Evolutionary conservation across 768 basidiomycete genomes (phyloP).

Genomic region (Rhizopogon vulgaris): DNA sequence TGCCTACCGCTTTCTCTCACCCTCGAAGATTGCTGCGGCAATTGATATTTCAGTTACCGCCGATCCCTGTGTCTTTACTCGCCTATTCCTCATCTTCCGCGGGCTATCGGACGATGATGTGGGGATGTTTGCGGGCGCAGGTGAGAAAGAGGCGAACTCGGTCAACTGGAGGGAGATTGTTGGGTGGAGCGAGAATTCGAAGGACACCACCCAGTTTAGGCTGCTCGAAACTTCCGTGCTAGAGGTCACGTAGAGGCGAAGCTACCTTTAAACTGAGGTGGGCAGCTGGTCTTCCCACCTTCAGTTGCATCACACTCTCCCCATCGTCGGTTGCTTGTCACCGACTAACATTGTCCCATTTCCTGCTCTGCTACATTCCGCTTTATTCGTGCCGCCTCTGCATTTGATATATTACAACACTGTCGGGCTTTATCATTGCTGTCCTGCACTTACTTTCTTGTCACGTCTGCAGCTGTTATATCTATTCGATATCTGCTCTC

Average conservation of each 20-base stretch:
- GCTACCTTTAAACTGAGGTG: neutral
- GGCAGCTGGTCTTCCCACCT: conserved; percentile 16
- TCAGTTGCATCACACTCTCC: neutral
- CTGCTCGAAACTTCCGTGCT: conserved; percentile 75
- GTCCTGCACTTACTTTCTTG: conserved; percentile 12
- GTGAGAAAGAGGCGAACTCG: conserved; percentile 80
- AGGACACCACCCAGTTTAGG: conserved; percentile 68
- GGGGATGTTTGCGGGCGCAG: conserved; percentile 65
- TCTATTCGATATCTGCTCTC: conserved; percentile 7
- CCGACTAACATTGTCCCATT: neutral
- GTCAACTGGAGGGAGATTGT: conserved; percentile 79
- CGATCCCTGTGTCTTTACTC: conserved; percentile 76
- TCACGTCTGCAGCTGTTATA: conserved; percentile 8
- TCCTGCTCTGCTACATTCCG: neutral
- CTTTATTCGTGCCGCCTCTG: conserved; percentile 2
- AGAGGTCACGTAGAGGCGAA: conserved; percentile 47
- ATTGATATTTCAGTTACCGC: conserved; percentile 81
- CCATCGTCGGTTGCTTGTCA: neutral
- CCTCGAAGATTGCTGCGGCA: conserved; percentile 74
- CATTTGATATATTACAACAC: conserved; percentile 23
- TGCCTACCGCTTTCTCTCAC: conserved; percentile 83
- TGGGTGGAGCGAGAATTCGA: conserved; percentile 77
- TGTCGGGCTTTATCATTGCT: conserved; percentile 13
- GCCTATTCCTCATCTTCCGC: conserved; percentile 82
- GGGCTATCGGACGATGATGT: conserved; percentile 79